A percentile compares a stretch with the other conserved stretches of the same genome.
These are phyloP conservation scores for Symbiodinium natans DNA, from an alignment of 73 alveolate genomes.

Conservation along the genomic window DNA sequence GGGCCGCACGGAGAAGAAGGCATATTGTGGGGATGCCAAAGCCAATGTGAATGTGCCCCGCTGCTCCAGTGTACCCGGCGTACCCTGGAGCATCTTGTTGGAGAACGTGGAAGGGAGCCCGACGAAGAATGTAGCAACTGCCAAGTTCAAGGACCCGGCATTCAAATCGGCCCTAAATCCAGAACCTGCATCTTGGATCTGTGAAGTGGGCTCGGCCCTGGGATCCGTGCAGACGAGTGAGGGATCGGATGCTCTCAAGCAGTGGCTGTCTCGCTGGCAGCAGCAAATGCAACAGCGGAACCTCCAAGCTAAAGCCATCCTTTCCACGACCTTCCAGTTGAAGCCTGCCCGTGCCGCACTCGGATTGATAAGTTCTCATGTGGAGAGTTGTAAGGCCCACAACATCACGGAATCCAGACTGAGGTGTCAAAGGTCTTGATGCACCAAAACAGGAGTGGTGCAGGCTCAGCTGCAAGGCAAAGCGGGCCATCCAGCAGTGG, in stretches of 20 bases:
- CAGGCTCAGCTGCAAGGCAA: slow-evolving; percentile 59
- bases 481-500: slow-evolving; percentile 76
- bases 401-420: neutral
- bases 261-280: slow-evolving; percentile 74
- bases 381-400: neutral
- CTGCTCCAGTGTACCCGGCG: neutral
- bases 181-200: neutral
- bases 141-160: neutral
- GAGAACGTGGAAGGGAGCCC: slow-evolving; percentile 2
- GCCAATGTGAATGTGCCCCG: neutral
- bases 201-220: slow-evolving; percentile 33
- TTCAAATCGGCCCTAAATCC: neutral
- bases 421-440: slow-evolving; percentile 76
- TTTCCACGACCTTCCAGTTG: neutral
- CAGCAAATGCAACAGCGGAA: slow-evolving; percentile 67
- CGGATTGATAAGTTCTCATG: neutral
- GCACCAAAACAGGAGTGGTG: slow-evolving; percentile 93
- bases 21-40: neutral
- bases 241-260: slow-evolving; percentile 11
- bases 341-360: slow-evolving; percentile 21
- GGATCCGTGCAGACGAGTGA: slow-evolving; percentile 39
- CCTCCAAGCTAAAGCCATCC: neutral
- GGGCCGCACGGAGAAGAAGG: slow-evolving; percentile 34
- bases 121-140: neutral
- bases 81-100: slow-evolving; percentile 80